Evolutionary conservation across 2,329 filamentous ascomycete genomes (phyloP).

Genomic region (Oidium heveae): DNA sequence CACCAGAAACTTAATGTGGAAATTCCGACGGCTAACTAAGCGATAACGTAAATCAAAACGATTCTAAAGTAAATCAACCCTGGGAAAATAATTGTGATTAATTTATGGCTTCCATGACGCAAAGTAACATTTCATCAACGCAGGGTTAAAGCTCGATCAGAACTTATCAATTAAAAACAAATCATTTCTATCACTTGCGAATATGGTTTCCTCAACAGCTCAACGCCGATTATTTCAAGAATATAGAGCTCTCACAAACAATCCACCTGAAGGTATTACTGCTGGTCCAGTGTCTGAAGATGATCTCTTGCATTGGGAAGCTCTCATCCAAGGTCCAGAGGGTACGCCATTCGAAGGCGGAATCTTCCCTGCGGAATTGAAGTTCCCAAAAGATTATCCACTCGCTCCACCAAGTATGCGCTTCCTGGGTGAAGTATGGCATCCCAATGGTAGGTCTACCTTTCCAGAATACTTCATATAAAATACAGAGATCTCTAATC

Average conservation of each 20-base stretch:
- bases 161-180: too few species aligned
- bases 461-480: background rate
- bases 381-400: constrained; percentile 93
- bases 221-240: constrained; percentile 78
- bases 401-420: constrained; percentile 88
- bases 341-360: constrained; percentile 91
- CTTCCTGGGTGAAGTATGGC: constrained; percentile 83
- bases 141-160: too few species aligned
- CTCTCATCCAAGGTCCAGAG: constrained; percentile 81
- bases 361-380: constrained; percentile 82
- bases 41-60: too few species aligned
- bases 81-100: too few species aligned
- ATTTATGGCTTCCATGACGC: too few species aligned
- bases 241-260: constrained; percentile 81
- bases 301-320: constrained; percentile 90
- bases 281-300: constrained; percentile 84
- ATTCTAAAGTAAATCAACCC: too few species aligned
- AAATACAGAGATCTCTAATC: background rate
- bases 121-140: too few species aligned
- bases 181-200: too few species aligned
- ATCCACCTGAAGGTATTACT: constrained; percentile 92
- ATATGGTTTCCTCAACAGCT: constrained; percentile 34
- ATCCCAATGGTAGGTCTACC: constrained; percentile 56
- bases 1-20: too few species aligned
- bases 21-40: too few species aligned